Conservation (phyloP, 2,329 filamentous ascomycete genomes). For the Penicillium sp. region DNA sequence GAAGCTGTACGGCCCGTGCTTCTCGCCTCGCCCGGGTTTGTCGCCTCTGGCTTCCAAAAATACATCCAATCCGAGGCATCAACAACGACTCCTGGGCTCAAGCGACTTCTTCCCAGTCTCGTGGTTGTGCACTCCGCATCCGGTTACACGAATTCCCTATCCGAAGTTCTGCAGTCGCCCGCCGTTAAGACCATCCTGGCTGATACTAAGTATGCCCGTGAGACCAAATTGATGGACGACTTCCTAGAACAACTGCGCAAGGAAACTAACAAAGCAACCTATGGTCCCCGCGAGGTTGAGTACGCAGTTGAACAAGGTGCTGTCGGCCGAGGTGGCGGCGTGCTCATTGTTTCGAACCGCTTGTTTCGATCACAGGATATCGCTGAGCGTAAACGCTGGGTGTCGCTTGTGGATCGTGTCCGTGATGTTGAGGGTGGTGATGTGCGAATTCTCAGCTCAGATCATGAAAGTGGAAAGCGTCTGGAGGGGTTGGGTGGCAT, state of each 20-base stretch:
- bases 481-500: conserved; percentile 82
- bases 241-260: conserved; percentile 75
- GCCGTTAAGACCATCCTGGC: conserved; percentile 75
- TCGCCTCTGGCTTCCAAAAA: conserved; percentile 75
- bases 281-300: conserved; percentile 79
- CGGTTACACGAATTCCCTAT: conserved; percentile 81
- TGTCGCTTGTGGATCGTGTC: conserved; percentile 84
- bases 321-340: conserved; percentile 80
- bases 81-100: conserved; percentile 57
- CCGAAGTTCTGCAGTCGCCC: conserved; percentile 79
- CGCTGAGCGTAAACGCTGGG: conserved; percentile 73
- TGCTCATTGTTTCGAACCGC: conserved; percentile 81
- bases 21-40: conserved; percentile 85
- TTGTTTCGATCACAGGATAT: conserved; percentile 84
- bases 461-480: conserved; percentile 88
- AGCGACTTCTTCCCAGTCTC: conserved; percentile 65
- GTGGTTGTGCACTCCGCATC: conserved; percentile 79
- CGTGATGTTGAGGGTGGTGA: conserved; percentile 77
- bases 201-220: conserved; percentile 83
- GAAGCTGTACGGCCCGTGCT: conserved; percentile 62
- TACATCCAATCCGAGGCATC: conserved; percentile 65
- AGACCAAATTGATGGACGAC: conserved; percentile 80
- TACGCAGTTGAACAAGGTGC: conserved; percentile 82
- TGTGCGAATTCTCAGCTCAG: conserved; percentile 82
- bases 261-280: conserved; percentile 88